Evolutionary conservation across 2,329 filamentous ascomycete species (phyloP).

Genomic region (Macrophomina tecta): DNA sequence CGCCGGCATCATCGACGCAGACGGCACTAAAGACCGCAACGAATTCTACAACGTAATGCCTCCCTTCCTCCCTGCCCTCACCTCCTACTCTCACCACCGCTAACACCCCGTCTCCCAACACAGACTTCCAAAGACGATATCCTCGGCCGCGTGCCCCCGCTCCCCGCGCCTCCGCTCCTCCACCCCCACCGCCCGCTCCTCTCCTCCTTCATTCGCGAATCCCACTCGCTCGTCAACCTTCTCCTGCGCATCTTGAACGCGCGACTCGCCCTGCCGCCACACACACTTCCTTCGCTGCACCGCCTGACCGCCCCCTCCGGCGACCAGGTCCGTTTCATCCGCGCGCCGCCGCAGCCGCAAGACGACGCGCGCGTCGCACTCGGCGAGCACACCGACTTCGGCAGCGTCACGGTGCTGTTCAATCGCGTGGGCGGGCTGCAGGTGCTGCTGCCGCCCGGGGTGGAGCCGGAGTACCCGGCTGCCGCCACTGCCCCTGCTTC

Average conservation of each 20-base stretch:
- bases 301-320: constrained; percentile 50
- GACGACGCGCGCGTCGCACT: constrained; percentile 52
- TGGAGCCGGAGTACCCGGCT: constrained; percentile 42
- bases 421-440: constrained; percentile 63
- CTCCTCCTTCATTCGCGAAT: constrained; percentile 51
- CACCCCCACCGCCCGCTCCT: constrained; percentile 45
- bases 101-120: neutral
- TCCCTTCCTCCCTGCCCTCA: neutral
- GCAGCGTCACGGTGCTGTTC: constrained; percentile 62
- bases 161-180: constrained; percentile 54
- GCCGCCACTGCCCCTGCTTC: neutral
- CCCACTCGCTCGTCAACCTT: constrained; percentile 54
- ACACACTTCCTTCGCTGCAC: constrained; percentile 55
- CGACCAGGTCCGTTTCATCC: constrained; percentile 59
- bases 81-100: neutral
- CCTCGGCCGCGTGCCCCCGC: constrained; percentile 44
- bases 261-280: constrained; percentile 50
- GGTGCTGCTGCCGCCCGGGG: constrained; percentile 44
- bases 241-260: constrained; percentile 48
- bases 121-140: constrained; percentile 61
- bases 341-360: constrained; percentile 54
- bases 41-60: constrained; percentile 60
- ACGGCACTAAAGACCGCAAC: constrained; percentile 58
- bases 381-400: constrained; percentile 64
- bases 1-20: constrained; percentile 52